Base-by-base conservation (phyloP, 148 eudicot species). In the Camellia sinensis region DNA sequence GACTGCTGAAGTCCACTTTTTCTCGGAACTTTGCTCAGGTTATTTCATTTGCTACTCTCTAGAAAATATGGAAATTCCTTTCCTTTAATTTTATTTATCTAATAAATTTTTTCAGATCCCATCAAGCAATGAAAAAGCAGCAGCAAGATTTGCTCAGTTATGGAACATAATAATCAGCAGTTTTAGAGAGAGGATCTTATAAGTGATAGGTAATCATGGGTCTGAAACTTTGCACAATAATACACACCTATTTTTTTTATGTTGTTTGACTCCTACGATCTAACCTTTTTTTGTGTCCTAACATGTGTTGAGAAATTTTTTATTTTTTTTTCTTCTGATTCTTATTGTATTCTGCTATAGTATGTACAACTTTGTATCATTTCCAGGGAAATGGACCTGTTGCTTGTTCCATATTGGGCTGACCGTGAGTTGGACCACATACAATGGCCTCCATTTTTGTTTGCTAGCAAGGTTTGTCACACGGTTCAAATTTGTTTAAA, bases 381-480 rank as follows among this genome's bases (percentile, higher is more conserved):
- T 83, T 77, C 77, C 84, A 97, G 99, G 91, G 98, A 97, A 87
- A 94, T 85, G 98, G 97, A 97, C 85, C 86, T 97, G 85, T 83
- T 97, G 87, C 97, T 97, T 78, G 99, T 97, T 83, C 99, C 99
- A 8, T 97, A 97, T 81, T 97, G 98, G 97, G 99, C 99, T 79
- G 99, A 97, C 81, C 90, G 90, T 73, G 93, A 91, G 40, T 84
- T 97, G 80, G 94, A 90, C 50, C 92, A 94, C 69, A 92, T 87
- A 73, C 99, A 94, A 78, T 97, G 99, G 99, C 99, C 99, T 82
- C 99, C 99, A 3, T 97, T 97, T 81, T 86, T 97, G 85, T 97
- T 89, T 85, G 91, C 91, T 78, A 89, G 89, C 85, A 89, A 89
- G 91, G 91, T 85, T 83, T 74, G 81, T 44, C 57, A 69, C 19